Evolutionary conservation across 1,139 yeast genomes (phyloP), one percentile per base, ranked within the genome.

Genomic region (Protomyces pachydermus): DNA sequence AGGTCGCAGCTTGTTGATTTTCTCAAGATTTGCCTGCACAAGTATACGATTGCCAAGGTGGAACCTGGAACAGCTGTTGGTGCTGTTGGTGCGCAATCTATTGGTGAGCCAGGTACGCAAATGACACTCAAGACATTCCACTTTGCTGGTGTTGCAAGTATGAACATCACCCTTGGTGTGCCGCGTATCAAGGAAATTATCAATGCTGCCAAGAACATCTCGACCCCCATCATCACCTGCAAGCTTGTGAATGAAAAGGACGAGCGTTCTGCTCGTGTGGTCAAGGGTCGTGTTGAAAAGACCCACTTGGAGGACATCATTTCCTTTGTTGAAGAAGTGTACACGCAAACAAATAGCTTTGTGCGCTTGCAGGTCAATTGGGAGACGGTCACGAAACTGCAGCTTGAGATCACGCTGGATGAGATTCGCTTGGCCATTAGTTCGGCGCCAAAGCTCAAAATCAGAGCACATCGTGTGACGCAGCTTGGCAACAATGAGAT

Each of bases 1-100:
- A 78, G 81, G 51, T 72, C 74, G 12, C 79, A 87, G 67, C 82
- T 93, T 20, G 75, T 76, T n/a, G 82, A 80, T 67, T 95, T 95
- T 76, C 78, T 95, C 72, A 81, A 82, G 58, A 84, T 87, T 69
- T 89, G 97, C 71, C 80, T 93, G 67, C 80, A 81, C 70, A 95
- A 95, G 76, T 95, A 93, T 72, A 85, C 85, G 65, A 82, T 87
- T 70, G 97, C 99, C 14, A 87, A 86, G 76, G 98, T 95, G 25
- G 99, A 95, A 74, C 98, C 99, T 1, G 99, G 98, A 69, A 93
- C 98, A 8, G 98, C 99, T 2, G 98, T 93, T 60, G 98, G 98
- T 69, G 98, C 98, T 16, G 91, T 93, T 77, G 98, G 98, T 69
- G 98, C 98, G 0, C 98, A 93, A 73, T 89, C 97, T 42, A 93